phyloP scores from a whole-genome alignment of 2,329 filamentous ascomycete genomes.

The Aspergillus unguis region DNA sequence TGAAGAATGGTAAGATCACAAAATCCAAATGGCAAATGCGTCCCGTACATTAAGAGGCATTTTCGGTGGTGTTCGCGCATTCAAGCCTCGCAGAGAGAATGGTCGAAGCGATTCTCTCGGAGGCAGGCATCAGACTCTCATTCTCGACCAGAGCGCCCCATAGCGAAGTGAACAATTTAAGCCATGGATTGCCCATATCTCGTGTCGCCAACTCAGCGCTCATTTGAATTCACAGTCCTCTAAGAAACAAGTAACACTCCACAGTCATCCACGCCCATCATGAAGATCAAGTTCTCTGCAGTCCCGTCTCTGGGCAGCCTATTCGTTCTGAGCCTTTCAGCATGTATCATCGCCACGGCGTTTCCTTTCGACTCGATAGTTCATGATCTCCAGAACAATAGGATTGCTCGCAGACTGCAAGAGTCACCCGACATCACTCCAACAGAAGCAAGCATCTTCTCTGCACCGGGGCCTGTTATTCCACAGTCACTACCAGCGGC shows the following conservation, averaged over 20 bases:
- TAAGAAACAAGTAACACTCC: too few relatives aligned
- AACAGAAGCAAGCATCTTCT: conserved; percentile 19
- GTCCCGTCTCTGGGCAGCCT: conserved; percentile 7
- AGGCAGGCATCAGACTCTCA: conserved; percentile 1
- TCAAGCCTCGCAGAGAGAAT: background rate
- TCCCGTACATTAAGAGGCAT: background rate
- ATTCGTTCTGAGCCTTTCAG: conserved; percentile 10
- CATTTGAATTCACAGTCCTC: too few relatives aligned
- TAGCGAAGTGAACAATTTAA: background rate
- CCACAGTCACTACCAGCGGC: background rate
- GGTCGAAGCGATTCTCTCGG: background rate
- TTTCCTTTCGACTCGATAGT: conserved; percentile 10
- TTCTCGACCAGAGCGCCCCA: background rate
- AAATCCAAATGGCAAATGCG: background rate
- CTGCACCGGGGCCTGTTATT: conserved; percentile 7
- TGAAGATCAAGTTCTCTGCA: conserved; percentile 10
- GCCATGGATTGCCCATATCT: background rate
- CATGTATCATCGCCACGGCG: conserved; percentile 11
- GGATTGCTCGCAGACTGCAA: conserved; percentile 18
- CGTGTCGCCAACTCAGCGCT: background rate
- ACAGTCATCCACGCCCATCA: background rate
- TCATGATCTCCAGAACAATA: background rate
- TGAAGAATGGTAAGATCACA: background rate
- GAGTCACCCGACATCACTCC: conserved; percentile 20
- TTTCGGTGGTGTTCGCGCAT: background rate